Evolutionary conservation across 139 green algal species (phyloP), one percentile per base, ranked within the genome.

Genomic region (Chlamydomonas incerta): DNA sequence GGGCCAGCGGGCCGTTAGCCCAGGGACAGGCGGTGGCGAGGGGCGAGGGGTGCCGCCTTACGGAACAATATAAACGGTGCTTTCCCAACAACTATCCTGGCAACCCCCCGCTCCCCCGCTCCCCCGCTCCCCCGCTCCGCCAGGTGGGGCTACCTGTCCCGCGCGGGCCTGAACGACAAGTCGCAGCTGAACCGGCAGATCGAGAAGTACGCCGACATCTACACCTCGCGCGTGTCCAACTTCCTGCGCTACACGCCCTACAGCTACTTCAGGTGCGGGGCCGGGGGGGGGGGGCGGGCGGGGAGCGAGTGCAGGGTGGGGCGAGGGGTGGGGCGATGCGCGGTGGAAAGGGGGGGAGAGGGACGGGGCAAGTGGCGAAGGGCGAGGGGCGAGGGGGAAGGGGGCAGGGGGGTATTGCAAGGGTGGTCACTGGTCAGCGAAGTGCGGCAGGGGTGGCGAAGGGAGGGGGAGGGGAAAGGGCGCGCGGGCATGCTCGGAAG

Each of bases 141-240:
- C 84, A 96, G 93, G 62, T 99, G 96, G 96, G 96, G 96, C 58
- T 99, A 98, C 90, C 94, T 99, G 24, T 96, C 91, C 1, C 90
- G 95, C 0, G 92, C 97, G 18, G 97, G 97, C 65, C 90, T 99
- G n/a, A 98, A 99, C 83, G 97, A 99, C 93, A 99, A 98, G 90
- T 94, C 83, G 31, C 96, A 99, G 86, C 93, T 99, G 24, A 95
- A 93, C 69, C 86, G 95, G 3, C 97, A 99, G 91, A 99, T 99
- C 71, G 97, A 99, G 73, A 99, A 99, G 93, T 97, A 95, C 80
- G 93, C 96, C 14, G 95, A 98, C 91, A 94, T 98, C 82, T 98
- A 98, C 93, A 98, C 94, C 29, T 93, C 71, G 28, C 75, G 97
- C 13, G 97, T 99, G 2, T 95, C 89, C 88, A 99, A 99, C 92